Base-by-base conservation (phyloP, 768 basidiomycete genomes). In the Calocybe cyanea region DNA sequence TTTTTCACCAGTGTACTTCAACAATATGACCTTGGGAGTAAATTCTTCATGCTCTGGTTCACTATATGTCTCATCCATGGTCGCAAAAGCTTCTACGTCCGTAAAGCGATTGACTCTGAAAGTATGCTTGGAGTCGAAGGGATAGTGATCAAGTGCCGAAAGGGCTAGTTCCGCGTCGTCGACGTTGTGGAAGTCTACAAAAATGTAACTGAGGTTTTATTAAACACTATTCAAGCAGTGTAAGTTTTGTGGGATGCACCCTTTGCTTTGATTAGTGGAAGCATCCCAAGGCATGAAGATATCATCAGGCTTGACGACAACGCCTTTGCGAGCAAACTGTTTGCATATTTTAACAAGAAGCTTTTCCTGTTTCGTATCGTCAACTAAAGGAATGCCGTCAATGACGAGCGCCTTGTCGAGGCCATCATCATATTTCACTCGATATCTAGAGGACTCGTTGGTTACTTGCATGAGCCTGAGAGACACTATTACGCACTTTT, bases 351-450 rank as follows among this genome's bases (percentile, higher is more conserved):
- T 90, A 28, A 82, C 67, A 15, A 96, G 59, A 14, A 99, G 78
- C 66, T 78, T 88, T 38, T 91, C 88, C 30, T 83, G 75, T 67
- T 92, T 93, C 42, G 80, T 78, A 57, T 80, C 83, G 61, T 96
- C 92, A 63, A 97, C 90, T 49, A 91, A 63, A 8, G 94, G 96
- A 17, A 94, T 76, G 40, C 92, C 92, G 64, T 98, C 96, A 48
- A 98, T 82, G 42, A 98, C 87, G 43, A 99, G 67, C 46, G 91
- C 81, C 60, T 88, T 90, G 72, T 98, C 96, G 58, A 97, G 80
- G 32, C 88, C 78, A 53, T 92, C 85, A 56, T 91, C 87, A 52
- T 83, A 81, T 46, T 89, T 72, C 56, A 94, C 84, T 53, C 83
- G 76, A 69, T 92, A 95, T 73, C 93, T 7, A 39, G 37, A 45